Evolutionary conservation across 2,329 filamentous ascomycete species (phyloP).

Genomic region (Colletotrichum musicola): DNA sequence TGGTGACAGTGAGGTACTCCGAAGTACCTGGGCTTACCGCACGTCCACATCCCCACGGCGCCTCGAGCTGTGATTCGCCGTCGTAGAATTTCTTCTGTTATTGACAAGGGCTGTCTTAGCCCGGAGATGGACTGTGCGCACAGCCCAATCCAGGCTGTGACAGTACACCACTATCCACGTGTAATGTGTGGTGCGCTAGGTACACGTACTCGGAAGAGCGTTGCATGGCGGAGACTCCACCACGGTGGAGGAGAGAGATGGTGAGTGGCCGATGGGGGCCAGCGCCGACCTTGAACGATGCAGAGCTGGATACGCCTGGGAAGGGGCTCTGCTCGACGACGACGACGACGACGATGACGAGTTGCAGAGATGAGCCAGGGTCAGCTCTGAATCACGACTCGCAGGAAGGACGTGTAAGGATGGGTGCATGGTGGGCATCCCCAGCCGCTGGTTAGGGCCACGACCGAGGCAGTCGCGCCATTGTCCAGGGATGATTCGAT

Average conservation of each 20-base stretch:
- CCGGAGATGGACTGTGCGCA: constrained; percentile 28
- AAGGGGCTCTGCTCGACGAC: constrained; percentile 7
- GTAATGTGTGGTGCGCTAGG: no score
- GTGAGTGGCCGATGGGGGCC: constrained; percentile 4
- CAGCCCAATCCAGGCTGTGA: constrained; percentile 19
- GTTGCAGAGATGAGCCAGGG: constrained; percentile 26
- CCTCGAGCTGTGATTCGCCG: constrained; percentile 21
- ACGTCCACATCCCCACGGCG: constrained; percentile 23
- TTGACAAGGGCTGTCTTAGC: constrained; percentile 15
- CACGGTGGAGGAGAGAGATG: neutral
- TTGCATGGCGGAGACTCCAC: constrained; percentile 33
- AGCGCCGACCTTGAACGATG: neutral
- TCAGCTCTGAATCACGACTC: constrained; percentile 28
- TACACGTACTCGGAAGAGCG: constrained; percentile 20
- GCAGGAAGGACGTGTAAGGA: constrained; percentile 13
- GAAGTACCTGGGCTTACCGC: constrained; percentile 28
- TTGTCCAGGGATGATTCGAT: constrained; percentile 18
- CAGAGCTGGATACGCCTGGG: neutral
- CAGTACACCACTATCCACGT: no score
- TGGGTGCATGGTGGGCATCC: neutral
- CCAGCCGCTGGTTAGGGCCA: constrained; percentile 1
- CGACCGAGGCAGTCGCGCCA: constrained; percentile 24
- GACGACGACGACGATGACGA: constrained; percentile 21
- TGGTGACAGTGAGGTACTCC: constrained; percentile 18
- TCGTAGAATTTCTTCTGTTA: constrained; percentile 29